Conservation (phyloP, 1,284 basidiomycete species). For the Tilletiaria anomala region DNA sequence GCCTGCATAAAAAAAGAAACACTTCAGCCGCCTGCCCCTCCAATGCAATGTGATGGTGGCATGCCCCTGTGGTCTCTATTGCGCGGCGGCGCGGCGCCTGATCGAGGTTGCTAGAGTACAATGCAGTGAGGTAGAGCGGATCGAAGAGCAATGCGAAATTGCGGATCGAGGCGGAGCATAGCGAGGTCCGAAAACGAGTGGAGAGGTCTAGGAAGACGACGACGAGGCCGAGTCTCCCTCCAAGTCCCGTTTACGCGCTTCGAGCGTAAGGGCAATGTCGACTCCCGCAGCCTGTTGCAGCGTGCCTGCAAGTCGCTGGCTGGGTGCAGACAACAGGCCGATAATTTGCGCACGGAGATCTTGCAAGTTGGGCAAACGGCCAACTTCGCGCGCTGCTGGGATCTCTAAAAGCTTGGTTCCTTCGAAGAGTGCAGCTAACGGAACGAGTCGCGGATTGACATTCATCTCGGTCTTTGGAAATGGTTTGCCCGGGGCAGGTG, state of each 20-base stretch:
- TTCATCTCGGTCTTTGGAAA: no score
- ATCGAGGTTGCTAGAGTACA: no score
- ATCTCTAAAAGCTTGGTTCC: conserved; percentile 12
- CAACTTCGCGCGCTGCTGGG: conserved; percentile 19
- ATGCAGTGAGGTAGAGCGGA: neutral
- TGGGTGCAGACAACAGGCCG: conserved; percentile 26
- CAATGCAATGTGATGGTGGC: no score
- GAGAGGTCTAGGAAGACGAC: neutral
- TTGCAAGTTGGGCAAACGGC: conserved; percentile 17
- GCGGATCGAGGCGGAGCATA: neutral
- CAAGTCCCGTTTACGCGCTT: conserved; percentile 25
- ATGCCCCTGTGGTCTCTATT: no score
- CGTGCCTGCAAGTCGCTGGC: conserved; percentile 22
- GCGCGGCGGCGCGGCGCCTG: no score
- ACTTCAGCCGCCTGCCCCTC: no score
- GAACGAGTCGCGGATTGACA: conserved; percentile 1
- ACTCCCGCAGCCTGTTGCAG: conserved; percentile 25
- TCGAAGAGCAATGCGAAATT: neutral
- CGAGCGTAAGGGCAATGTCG: conserved; percentile 23
- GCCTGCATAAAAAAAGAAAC: conserved; percentile 9
- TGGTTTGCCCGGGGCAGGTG: no score
- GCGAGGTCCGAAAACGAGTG: neutral
- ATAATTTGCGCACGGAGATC: conserved; percentile 30
- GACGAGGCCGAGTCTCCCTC: neutral
- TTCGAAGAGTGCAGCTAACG: conserved; percentile 1